Evolutionary conservation across 768 basidiomycete species (phyloP).

Genomic region (Calocera cornea): DNA sequence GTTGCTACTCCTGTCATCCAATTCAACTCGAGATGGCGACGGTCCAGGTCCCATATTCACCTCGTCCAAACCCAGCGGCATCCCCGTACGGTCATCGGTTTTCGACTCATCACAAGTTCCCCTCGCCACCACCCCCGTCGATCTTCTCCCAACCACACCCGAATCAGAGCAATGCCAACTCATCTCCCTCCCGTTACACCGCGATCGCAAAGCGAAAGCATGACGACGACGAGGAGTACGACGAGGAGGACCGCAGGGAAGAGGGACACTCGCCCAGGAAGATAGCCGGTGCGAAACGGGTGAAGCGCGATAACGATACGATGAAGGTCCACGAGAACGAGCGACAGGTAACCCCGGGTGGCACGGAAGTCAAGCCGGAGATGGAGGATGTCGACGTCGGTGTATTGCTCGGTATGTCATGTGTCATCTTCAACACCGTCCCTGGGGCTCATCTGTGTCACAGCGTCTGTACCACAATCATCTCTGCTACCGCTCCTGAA

Average conservation of each 20-base stretch:
- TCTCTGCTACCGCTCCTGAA: constrained; percentile 61
- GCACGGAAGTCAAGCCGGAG: neutral
- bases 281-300: neutral
- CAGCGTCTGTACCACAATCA: constrained; percentile 67
- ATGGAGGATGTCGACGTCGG: constrained; percentile 61
- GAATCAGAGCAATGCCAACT: neutral
- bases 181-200: neutral
- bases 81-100: neutral
- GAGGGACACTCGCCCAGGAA: neutral
- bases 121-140: neutral
- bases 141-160: neutral
- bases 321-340: neutral
- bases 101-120: neutral
- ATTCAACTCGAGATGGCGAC: neutral
- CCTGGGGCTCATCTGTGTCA: constrained; percentile 11
- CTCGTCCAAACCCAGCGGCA: neutral
- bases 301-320: neutral
- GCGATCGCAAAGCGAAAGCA: neutral
- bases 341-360: neutral
- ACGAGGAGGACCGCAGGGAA: neutral
- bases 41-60: neutral
- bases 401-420: constrained; percentile 54
- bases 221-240: neutral
- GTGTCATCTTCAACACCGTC: constrained; percentile 10
- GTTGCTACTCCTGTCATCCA: neutral